Evolutionary conservation across 768 basidiomycete species (phyloP).

Genomic region (Suillus tomentosus): DNA sequence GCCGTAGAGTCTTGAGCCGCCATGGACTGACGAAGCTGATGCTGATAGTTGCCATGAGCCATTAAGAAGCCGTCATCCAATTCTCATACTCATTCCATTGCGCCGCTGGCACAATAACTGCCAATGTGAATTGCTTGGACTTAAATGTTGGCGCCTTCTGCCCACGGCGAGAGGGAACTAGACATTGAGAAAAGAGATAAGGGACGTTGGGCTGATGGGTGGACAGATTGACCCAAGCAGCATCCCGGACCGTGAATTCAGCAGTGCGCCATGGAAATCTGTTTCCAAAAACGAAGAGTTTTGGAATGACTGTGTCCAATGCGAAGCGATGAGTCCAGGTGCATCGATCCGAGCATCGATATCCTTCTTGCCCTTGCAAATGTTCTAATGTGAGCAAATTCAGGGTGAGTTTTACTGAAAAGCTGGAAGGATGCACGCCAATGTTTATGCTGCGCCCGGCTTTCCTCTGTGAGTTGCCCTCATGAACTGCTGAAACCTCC

Average conservation of each 20-base stretch:
- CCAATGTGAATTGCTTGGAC: not conserved
- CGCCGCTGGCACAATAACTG: not conserved
- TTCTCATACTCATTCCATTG: conserved; percentile 12
- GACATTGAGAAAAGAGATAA: conserved; percentile 11
- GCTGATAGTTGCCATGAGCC: no score
- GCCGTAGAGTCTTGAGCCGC: no score
- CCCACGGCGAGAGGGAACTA: not conserved
- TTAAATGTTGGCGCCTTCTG: conserved; percentile 3
- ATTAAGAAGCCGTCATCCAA: not conserved
- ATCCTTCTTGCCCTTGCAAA: not conserved
- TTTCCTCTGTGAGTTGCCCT: not conserved
- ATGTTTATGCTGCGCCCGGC: not conserved
- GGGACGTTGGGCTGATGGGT: not conserved
- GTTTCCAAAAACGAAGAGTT: not conserved
- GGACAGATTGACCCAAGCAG: conserved; percentile 10
- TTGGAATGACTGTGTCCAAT: not conserved
- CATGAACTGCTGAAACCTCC: not conserved
- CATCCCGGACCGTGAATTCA: conserved; percentile 2
- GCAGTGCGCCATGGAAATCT: not conserved
- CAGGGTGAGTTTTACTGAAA: no score
- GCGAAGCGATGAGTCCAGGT: not conserved
- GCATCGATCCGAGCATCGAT: not conserved
- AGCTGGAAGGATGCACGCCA: not conserved
- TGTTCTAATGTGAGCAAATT: not conserved
- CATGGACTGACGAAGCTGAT: no score